A percentile compares a stretch with the other conserved stretches of the same genome.
Conservation (phyloP, 257 asterid species). For the Przewalskia tangutica region DNA sequence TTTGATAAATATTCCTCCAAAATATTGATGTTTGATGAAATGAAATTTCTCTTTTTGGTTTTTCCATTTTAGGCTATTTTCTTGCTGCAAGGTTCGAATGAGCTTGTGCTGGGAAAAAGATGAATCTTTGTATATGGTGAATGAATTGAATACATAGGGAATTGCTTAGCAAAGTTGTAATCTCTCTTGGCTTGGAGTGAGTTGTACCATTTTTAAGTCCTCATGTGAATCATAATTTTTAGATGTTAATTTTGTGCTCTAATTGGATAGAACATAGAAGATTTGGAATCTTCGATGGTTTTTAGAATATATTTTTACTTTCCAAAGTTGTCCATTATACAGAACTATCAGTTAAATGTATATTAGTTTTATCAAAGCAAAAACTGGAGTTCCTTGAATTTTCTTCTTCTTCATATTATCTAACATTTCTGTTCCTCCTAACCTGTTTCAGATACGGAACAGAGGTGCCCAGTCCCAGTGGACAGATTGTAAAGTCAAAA, state of each 20-base stretch:
- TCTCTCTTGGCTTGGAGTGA: not conserved
- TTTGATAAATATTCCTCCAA: not conserved
- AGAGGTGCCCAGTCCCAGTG: constrained; percentile 37
- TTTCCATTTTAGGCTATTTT: not conserved
- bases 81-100: not conserved
- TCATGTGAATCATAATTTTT: not conserved
- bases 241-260: not conserved
- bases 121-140: not conserved
- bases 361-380: not conserved
- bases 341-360: not conserved
- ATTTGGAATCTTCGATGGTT: not conserved
- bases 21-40: not conserved
- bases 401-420: not conserved
- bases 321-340: not conserved
- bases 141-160: not conserved
- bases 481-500: constrained; percentile 48
- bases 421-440: not conserved
- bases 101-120: not conserved
- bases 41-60: not conserved
- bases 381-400: not conserved
- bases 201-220: not conserved
- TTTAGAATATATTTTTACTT: not conserved
- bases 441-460: constrained; percentile 41
- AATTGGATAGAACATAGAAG: not conserved
- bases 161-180: not conserved